These are phyloP conservation scores for Starmerella geochares DNA, from an alignment of 805 yeast species.

Conservation along the genomic window DNA sequence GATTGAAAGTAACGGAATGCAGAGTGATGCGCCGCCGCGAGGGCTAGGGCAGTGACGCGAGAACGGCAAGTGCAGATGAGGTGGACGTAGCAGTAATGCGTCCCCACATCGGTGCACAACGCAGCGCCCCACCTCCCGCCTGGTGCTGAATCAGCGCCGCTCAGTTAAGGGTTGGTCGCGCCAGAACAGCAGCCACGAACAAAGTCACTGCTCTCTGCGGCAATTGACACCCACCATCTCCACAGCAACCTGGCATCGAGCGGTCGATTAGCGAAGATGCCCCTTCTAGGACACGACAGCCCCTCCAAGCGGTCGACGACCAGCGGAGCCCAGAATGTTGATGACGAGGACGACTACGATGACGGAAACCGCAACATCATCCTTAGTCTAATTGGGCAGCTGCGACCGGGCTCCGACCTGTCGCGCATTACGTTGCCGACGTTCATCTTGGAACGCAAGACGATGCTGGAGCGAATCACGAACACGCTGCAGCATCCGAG, in stretches of 20 bases:
- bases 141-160: neutral
- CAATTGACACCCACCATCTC: neutral
- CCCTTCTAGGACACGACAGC: neutral
- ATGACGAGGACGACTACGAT: conserved; percentile 83
- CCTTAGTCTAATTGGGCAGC: conserved; percentile 77
- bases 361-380: conserved; percentile 80
- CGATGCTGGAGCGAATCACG: conserved; percentile 91
- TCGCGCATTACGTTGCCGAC: conserved; percentile 90
- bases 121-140: neutral
- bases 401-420: conserved; percentile 86
- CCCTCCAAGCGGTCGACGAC: conserved; percentile 7
- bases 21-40: neutral
- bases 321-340: conserved; percentile 19
- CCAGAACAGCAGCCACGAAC: conserved; percentile 2
- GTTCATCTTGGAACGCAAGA: conserved; percentile 84
- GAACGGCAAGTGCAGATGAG: neutral
- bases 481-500: conserved; percentile 72
- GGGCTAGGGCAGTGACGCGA: neutral
- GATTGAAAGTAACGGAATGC: no score
- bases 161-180: neutral
- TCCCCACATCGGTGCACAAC: neutral
- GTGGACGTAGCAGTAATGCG: neutral
- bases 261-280: neutral
- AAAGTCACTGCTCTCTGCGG: neutral
- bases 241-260: conserved; percentile 2